Conservation (phyloP, 768 basidiomycete species). For the Rubroboletus satanas region DNA sequence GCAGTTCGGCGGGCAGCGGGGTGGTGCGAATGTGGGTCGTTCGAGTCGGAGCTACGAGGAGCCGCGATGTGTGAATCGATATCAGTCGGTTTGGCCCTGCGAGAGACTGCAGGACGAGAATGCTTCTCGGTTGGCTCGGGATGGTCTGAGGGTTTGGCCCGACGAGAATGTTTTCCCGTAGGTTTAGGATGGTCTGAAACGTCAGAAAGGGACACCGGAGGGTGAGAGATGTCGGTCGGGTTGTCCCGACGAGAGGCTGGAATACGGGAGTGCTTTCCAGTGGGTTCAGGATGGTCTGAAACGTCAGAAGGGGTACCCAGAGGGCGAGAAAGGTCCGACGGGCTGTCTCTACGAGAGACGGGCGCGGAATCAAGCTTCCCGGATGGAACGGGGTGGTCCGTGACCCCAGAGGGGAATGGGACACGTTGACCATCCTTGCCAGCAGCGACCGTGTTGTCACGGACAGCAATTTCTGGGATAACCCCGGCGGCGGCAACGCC, state of each 20-base stretch:
- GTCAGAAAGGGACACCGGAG: background rate
- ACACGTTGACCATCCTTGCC: background rate
- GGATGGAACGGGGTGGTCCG: background rate
- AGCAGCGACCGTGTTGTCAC: background rate
- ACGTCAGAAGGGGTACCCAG: background rate
- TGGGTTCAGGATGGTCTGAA: background rate
- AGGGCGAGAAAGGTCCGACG: background rate
- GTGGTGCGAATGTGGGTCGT: background rate
- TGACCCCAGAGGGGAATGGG: background rate
- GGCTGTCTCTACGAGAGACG: background rate
- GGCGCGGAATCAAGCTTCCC: too few species aligned
- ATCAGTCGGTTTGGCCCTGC: background rate
- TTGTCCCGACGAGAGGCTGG: too few species aligned
- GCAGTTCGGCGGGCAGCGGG: background rate
- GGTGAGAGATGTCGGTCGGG: background rate
- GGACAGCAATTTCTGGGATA: background rate
- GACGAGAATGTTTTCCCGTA: too few species aligned
- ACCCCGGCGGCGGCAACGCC: background rate
- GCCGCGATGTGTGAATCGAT: background rate
- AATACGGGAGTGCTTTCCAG: background rate
- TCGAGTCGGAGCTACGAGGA: background rate
- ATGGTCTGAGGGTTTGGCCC: background rate
- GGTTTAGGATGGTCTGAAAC: too few species aligned
- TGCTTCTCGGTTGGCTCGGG: background rate
- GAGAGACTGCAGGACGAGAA: background rate